Percentiles rank a stretch among this genome's conserved stretches.
Evolutionary conservation across 2,329 filamentous ascomycete species (phyloP).

Genomic region (Domatiomyces globalis): DNA sequence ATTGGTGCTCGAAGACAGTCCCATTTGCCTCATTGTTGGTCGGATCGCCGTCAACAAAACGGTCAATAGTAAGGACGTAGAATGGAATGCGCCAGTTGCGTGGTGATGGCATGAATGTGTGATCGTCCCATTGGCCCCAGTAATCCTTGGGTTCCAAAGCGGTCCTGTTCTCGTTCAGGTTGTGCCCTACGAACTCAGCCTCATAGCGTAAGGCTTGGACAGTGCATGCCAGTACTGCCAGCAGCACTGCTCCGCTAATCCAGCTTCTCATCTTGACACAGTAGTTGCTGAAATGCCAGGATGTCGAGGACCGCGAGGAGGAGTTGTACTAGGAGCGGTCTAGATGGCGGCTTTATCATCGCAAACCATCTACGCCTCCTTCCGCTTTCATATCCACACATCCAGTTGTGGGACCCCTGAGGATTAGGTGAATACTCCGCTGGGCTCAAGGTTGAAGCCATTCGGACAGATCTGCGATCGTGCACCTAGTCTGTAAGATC

Average conservation of each 20-base stretch:
- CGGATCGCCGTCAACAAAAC: constrained; percentile 41
- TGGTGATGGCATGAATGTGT: constrained; percentile 33
- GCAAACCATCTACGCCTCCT: neutral
- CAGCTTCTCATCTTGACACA: neutral
- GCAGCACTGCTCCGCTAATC: neutral
- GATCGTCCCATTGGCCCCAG: constrained; percentile 31
- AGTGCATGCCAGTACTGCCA: neutral
- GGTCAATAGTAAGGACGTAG: constrained; percentile 41
- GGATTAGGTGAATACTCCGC: neutral
- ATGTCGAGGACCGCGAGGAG: neutral
- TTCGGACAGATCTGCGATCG: neutral
- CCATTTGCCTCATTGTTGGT: constrained; percentile 39
- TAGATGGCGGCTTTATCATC: neutral
- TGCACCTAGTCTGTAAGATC: neutral
- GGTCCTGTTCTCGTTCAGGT: constrained; percentile 37
- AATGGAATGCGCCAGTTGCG: constrained; percentile 41
- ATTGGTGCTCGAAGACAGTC: constrained; percentile 38
- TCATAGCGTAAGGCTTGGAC: constrained; percentile 4
- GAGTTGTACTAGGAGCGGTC: neutral
- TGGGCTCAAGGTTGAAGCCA: neutral
- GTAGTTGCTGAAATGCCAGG: neutral
- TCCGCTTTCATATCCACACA: neutral
- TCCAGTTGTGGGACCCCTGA: neutral
- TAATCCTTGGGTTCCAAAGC: constrained; percentile 37
- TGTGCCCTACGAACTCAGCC: constrained; percentile 30